These are phyloP conservation scores for Wickerhamiella spandovensis DNA, from an alignment of 805 yeast genomes.

Conservation along the genomic window DNA sequence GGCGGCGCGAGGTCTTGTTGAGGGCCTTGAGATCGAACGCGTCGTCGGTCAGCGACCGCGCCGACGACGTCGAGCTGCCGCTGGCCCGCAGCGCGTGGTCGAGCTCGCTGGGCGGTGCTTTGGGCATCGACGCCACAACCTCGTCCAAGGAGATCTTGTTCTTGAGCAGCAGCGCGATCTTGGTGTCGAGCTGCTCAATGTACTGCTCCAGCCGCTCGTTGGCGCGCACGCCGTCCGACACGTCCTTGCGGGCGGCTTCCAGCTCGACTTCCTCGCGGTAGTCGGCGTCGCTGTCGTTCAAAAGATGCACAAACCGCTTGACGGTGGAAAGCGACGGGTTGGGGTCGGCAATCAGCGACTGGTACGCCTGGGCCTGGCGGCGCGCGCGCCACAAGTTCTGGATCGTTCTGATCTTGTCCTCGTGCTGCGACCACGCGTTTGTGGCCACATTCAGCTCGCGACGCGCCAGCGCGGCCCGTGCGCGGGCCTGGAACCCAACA, in stretches of 20 bases:
- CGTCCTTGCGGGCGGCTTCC: slow-evolving; percentile 51
- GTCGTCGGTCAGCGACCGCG: slow-evolving; percentile 4
- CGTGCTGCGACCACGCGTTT: slow-evolving; percentile 40
- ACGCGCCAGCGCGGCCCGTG: slow-evolving; percentile 24
- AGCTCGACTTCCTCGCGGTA: slow-evolving; percentile 61
- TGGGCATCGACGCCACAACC: slow-evolving; percentile 22
- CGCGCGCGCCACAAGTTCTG: slow-evolving; percentile 64
- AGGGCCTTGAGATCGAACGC: slow-evolving; percentile 27
- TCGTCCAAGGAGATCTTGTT: slow-evolving; percentile 72
- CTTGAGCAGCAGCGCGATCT: slow-evolving; percentile 62
- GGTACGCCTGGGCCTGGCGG: slow-evolving; percentile 59
- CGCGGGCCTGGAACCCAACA: slow-evolving; percentile 23
- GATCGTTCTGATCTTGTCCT: slow-evolving; percentile 48
- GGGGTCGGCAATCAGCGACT: slow-evolving; percentile 48
- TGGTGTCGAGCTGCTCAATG: slow-evolving; percentile 64
- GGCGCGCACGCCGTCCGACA: slow-evolving; percentile 52
- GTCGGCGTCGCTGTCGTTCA: slow-evolving; percentile 61
- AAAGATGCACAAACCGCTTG: slow-evolving; percentile 57
- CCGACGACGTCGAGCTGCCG: slow-evolving; percentile 5
- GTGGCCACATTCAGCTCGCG: slow-evolving; percentile 18
- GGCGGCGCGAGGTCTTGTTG: slow-evolving; percentile 28
- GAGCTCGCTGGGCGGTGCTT: slow-evolving; percentile 1
- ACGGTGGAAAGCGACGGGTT: slow-evolving; percentile 73
- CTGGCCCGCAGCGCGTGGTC: slow-evolving; percentile 7
- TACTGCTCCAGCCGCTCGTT: slow-evolving; percentile 63